Conservation (phyloP, 1,284 basidiomycete species). For the Malassezia pachydermatis region DNA sequence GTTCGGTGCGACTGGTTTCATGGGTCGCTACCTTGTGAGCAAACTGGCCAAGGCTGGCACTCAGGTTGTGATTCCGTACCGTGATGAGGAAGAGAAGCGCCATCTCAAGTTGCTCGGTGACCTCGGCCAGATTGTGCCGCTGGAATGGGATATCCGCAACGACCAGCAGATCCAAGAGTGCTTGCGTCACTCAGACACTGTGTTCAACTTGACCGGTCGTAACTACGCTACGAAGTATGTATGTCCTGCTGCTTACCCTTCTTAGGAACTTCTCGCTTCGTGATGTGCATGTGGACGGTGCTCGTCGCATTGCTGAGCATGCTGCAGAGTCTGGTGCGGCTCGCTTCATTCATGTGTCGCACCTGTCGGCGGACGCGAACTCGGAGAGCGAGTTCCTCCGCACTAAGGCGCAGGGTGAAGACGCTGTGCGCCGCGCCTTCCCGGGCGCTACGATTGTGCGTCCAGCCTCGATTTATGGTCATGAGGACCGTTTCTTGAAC, state of each 20-base stretch:
- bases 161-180: conserved; percentile 86
- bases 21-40: conserved; percentile 79
- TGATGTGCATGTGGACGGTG: conserved; percentile 67
- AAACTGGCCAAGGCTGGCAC: conserved; percentile 68
- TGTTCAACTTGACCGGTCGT: conserved; percentile 84
- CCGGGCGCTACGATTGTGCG: conserved; percentile 79
- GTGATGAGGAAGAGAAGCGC: conserved; percentile 88
- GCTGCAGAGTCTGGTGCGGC: conserved; percentile 67
- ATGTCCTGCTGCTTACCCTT: background rate
- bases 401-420: conserved; percentile 82
- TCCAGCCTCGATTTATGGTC: conserved; percentile 75
- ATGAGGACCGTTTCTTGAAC: conserved; percentile 88
- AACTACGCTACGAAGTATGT: conserved; percentile 79
- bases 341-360: conserved; percentile 86
- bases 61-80: conserved; percentile 88
- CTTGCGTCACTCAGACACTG: conserved; percentile 86
- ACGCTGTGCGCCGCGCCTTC: conserved; percentile 73
- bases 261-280: conserved; percentile 69
- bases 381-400: conserved; percentile 77
- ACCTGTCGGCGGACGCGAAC: conserved; percentile 73
- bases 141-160: conserved; percentile 90
- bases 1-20: conserved; percentile 90
- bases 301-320: conserved; percentile 61
- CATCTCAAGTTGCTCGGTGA: conserved; percentile 88
- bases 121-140: conserved; percentile 86